Base-by-base conservation (phyloP, 2,329 filamentous ascomycete species). In the Blastomyces parvus region DNA sequence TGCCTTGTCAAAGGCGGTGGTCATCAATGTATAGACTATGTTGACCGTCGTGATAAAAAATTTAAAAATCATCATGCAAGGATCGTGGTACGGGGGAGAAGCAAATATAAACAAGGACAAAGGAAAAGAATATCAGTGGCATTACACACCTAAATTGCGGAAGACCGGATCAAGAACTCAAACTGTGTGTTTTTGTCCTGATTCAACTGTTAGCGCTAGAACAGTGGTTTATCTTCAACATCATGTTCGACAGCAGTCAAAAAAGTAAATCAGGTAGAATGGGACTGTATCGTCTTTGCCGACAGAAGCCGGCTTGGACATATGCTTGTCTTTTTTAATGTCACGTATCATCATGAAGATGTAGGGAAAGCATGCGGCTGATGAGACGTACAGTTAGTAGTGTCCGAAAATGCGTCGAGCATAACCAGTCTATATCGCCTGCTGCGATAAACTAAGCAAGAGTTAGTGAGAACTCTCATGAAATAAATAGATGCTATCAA, bases 321-420 rank as follows among this genome's bases (percentile, higher is more conserved):
- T 95, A 95, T 95, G 90, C 90, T 95, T 95, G 91, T 95, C 90
- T 85, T 86, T 88, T 36, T 79, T 83, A 81, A 82, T 84, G 88
- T 91, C 85, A 82, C 77, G 83, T 94, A 83, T 94, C 90, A 94
- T 94, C 90, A 94, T 86, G 72, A 65, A 66, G 65, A 67, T 66
- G 66, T 60, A 50, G 63, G 63, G 65, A 60, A 46, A 62, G 70
- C 64, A 69, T 64, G 64, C 68, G 62, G 58, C 66, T 64, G 62
- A 59, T 62, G 36, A 13, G 42, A 74, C 71, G 67, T 72, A 75
- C 69, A 70, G 64, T 58, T 38, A 56, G n/a, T 55, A 55, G 46
- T 53, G 42, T 42, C 14, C 53, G 61, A 63, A 61, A 62, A 46
- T 57, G 42, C 55, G 56, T 61, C 57, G 17, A 27, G 62, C 59